Base-by-base conservation (phyloP, 129 eudicot species). In the Flaveria robusta region DNA sequence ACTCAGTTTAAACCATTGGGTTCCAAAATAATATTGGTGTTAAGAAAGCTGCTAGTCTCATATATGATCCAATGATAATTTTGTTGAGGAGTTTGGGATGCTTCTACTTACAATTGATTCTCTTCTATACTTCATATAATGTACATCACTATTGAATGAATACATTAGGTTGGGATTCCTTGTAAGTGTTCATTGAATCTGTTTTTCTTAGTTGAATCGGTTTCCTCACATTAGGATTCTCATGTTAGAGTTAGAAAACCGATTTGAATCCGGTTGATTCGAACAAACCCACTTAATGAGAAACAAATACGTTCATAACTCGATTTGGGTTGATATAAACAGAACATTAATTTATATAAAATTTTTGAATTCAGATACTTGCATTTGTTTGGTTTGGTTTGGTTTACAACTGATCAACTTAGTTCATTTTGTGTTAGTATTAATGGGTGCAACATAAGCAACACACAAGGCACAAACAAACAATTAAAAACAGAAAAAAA, bases 41-140 rank as follows among this genome's bases (percentile, higher is more conserved):
- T 63, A 29, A 63, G 18, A 59, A 63, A 15, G 41, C 15, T 46
- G 74, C n/a, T 68, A 70, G 22, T 71, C 31, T 71, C 49, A 51
- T n/a, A 52, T 29, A 51, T 15, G 22, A 63, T 27, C 6, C 43
- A 63, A 27, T 29, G 68, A 13, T 29, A 63, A 2, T 27, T 15
- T 63, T 63, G 68, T 26, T 29, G 43, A 63, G 66, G 63, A n/a
- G 39, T 27, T 63, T 63, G 43, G 20, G 43, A 16, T 7, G 46
- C 70, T 65, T 65, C 7, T 65, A 8, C 24, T n/a, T 37, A 16
- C 47, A 34, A 9, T 8, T 65, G 24, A 18, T n/a, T 16, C 14
- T 37, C 24, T 65, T 15, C 23, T 27, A 65, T 24, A 15, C 46
- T 31, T n/a, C 22, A 64, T 64, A 64, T 29, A 29, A 59, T 12